phyloP scores from a whole-genome alignment of 202 grass and related monocot genomes.

The Setaria viridis region DNA sequence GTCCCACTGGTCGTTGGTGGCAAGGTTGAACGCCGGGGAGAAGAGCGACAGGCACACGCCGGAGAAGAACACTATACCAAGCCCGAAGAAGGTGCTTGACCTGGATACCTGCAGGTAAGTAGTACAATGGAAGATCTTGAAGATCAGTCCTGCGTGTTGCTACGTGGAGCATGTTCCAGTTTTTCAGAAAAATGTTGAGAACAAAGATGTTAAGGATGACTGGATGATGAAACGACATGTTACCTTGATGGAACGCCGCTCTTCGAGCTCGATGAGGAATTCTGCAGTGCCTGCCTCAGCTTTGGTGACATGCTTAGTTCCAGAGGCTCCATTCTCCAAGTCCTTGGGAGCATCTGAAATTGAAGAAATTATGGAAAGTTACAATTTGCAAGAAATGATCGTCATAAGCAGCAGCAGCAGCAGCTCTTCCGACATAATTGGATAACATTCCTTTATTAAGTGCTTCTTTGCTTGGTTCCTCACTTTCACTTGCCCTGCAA shows the following conservation, averaged over 20 bases:
- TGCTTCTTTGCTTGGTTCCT: conserved; percentile 33
- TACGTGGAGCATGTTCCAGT: too few species aligned
- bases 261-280: conserved; percentile 79
- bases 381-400: conserved; percentile 3
- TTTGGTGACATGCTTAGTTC: conserved; percentile 37
- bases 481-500: conserved; percentile 43
- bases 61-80: conserved; percentile 83
- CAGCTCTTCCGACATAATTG: too few species aligned
- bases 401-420: background rate
- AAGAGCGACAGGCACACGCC: conserved; percentile 93
- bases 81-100: conserved; percentile 69
- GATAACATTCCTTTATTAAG: conserved; percentile 47
- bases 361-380: conserved; percentile 10
- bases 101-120: conserved; percentile 62
- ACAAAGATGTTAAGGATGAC: too few species aligned
- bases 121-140: background rate
- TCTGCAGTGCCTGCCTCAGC: conserved; percentile 87
- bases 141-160: background rate
- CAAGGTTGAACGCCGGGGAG: conserved; percentile 92
- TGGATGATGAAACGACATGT: background rate
- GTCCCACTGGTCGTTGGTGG: conserved; percentile 94
- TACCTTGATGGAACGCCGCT: conserved; percentile 94
- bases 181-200: too few species aligned
- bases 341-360: conserved; percentile 57
- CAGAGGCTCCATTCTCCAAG: conserved; percentile 58